These are phyloP conservation scores for Coniferiporia weirii DNA, from an alignment of 1,284 basidiomycete genomes.

Conservation along the genomic window DNA sequence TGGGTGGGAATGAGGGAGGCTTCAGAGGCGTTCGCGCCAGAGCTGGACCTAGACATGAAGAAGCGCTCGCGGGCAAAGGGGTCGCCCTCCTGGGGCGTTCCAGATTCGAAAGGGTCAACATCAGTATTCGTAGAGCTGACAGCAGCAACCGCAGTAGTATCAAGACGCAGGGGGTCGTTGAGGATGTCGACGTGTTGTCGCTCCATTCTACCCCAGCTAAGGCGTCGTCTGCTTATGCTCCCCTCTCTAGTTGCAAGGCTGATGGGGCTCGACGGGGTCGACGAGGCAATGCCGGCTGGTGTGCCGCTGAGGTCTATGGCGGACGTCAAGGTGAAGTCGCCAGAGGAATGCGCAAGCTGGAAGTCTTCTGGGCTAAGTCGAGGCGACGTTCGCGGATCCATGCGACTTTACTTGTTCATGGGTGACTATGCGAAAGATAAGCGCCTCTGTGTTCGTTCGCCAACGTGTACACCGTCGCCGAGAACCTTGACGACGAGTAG, in stretches of 20 bases:
- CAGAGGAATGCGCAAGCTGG: not conserved
- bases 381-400: not conserved
- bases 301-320: constrained; percentile 49
- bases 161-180: constrained; percentile 15
- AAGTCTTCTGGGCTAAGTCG: not conserved
- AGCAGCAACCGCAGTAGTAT: not conserved
- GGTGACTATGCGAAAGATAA: not conserved
- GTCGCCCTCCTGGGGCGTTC: constrained; percentile 15
- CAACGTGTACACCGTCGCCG: not conserved
- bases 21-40: constrained; percentile 7
- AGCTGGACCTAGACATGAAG: not conserved
- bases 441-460: not conserved
- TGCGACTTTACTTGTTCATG: not conserved
- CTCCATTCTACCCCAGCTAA: constrained; percentile 20
- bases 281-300: constrained; percentile 25
- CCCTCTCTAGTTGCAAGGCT: constrained; percentile 11
- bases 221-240: constrained; percentile 15
- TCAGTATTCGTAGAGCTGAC: not conserved
- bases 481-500: not conserved
- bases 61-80: constrained; percentile 13
- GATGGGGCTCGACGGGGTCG: constrained; percentile 10
- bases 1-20: constrained; percentile 12
- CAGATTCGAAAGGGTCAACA: constrained; percentile 7
- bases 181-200: constrained; percentile 16
- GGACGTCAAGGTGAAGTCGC: constrained; percentile 43